Conservation (phyloP, 805 yeast genomes). For the Ogataea sp. region DNA sequence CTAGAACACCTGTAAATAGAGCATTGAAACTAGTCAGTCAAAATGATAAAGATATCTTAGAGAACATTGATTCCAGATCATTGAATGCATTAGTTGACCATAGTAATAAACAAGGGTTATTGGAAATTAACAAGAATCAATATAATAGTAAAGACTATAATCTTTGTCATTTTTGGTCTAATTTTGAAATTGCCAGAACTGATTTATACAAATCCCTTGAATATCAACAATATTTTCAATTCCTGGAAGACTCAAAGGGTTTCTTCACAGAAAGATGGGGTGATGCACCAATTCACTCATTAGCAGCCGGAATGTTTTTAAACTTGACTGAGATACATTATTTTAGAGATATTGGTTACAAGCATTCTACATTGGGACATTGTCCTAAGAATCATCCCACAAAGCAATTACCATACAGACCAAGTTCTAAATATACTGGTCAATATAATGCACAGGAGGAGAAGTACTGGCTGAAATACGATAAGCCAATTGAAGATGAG, state of each 20-base stretch:
- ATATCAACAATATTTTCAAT: constrained; percentile 62
- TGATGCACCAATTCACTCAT: constrained; percentile 90
- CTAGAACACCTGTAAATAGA: constrained; percentile 16
- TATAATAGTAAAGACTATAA: constrained; percentile 65
- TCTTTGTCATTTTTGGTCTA: constrained; percentile 86
- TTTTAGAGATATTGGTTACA: constrained; percentile 88
- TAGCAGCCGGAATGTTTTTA: constrained; percentile 74
- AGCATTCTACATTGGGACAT: constrained; percentile 72
- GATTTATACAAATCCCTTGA: constrained; percentile 60
- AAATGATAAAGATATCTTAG: constrained; percentile 6
- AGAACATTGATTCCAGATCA: constrained; percentile 21
- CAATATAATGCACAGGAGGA: constrained; percentile 26
- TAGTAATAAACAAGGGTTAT: constrained; percentile 26
- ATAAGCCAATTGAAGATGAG: constrained; percentile 10
- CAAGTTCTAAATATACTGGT: constrained; percentile 25
- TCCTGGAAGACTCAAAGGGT: constrained; percentile 68
- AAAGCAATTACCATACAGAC: constrained; percentile 39
- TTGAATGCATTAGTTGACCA: constrained; percentile 30
- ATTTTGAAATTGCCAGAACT: constrained; percentile 84
- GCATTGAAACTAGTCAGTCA: constrained; percentile 10
- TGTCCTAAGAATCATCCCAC: constrained; percentile 66
- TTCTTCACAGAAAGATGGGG: constrained; percentile 95
- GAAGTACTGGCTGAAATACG: constrained; percentile 26
- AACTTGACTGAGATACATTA: constrained; percentile 71
- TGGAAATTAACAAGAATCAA: constrained; percentile 38